Percentiles rank a stretch among this genome's conserved stretches.
Conservation (phyloP, 2,329 filamentous ascomycete species). For the Hysterium pulicare region DNA sequence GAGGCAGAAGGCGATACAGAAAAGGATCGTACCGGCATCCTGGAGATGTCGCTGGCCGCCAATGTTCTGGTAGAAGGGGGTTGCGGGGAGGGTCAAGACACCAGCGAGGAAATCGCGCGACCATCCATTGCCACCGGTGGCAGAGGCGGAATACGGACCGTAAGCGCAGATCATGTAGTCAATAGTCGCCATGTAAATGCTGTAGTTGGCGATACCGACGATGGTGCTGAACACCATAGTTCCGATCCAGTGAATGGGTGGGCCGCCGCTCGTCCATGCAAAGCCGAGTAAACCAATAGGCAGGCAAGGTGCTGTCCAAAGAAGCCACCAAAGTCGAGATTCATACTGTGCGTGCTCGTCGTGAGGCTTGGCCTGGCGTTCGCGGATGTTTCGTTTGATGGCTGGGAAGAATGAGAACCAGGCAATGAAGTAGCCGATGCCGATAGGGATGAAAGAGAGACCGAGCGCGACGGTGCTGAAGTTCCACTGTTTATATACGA, state of each 20-base stretch:
- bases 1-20: constrained; percentile 47
- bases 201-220: constrained; percentile 69
- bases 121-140: constrained; percentile 75
- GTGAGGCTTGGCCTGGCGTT: constrained; percentile 19
- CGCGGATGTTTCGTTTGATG: constrained; percentile 39
- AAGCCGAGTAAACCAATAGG: constrained; percentile 70
- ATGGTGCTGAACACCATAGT: constrained; percentile 63
- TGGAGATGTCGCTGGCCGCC: constrained; percentile 44
- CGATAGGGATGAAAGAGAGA: constrained; percentile 59
- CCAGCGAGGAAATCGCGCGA: constrained; percentile 72
- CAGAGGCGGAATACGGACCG: constrained; percentile 70
- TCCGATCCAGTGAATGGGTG: constrained; percentile 65
- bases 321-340: constrained; percentile 63
- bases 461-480: constrained; percentile 59
- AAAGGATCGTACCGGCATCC: constrained; percentile 57
- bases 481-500: constrained; percentile 66
- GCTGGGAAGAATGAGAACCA: constrained; percentile 59
- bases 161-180: constrained; percentile 78
- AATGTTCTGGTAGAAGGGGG: constrained; percentile 53
- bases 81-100: constrained; percentile 66
- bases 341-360: constrained; percentile 29
- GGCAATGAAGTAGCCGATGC: constrained; percentile 62
- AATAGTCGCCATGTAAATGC: constrained; percentile 75
- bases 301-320: constrained; percentile 59
- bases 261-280: constrained; percentile 65